Percentiles rank a stretch among this genome's conserved stretches.
phyloP scores from a whole-genome alignment of 306 rosid species.

The Gleditsia sinensis region DNA sequence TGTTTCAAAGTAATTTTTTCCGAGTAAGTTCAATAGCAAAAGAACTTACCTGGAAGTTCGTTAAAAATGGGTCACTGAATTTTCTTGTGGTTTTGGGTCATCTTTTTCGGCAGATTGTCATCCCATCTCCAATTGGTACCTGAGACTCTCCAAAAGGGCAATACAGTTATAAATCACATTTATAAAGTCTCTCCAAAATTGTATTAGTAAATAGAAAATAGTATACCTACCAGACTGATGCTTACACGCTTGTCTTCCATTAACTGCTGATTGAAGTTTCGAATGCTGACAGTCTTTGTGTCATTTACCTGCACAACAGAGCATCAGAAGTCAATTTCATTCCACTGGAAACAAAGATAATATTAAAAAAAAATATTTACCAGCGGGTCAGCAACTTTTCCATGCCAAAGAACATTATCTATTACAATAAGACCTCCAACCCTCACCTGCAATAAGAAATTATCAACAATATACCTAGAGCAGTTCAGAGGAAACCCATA shows the following conservation, averaged over 20 bases:
- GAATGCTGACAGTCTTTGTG: constrained; percentile 72
- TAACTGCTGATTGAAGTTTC: constrained; percentile 63
- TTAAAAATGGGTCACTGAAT: constrained; percentile 31
- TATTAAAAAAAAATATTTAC: constrained; percentile 42
- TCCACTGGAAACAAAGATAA: constrained; percentile 18
- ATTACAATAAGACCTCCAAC: constrained; percentile 85
- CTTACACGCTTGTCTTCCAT: constrained; percentile 77
- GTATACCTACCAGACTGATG: constrained; percentile 75
- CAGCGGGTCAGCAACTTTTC: constrained; percentile 87
- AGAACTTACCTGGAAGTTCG: not conserved
- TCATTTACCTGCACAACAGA: constrained; percentile 66
- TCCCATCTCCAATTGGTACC: constrained; percentile 98
- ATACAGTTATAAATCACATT: constrained; percentile 16
- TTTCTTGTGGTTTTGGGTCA: not conserved
- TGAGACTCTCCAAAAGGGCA: constrained; percentile 37
- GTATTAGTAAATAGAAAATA: constrained; percentile 10
- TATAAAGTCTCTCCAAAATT: constrained; percentile 8
- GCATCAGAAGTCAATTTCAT: constrained; percentile 25
- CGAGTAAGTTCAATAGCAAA: not conserved
- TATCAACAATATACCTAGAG: not conserved
- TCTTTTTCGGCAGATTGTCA: constrained; percentile 81
- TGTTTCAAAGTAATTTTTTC: not conserved
- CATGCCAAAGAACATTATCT: constrained; percentile 97
- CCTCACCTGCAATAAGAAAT: constrained; percentile 63
- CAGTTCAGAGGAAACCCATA: constrained; percentile 12